Evolutionary conservation across 2,329 filamentous ascomycete genomes (phyloP).

Genomic region (Epichloe gansuensis): DNA sequence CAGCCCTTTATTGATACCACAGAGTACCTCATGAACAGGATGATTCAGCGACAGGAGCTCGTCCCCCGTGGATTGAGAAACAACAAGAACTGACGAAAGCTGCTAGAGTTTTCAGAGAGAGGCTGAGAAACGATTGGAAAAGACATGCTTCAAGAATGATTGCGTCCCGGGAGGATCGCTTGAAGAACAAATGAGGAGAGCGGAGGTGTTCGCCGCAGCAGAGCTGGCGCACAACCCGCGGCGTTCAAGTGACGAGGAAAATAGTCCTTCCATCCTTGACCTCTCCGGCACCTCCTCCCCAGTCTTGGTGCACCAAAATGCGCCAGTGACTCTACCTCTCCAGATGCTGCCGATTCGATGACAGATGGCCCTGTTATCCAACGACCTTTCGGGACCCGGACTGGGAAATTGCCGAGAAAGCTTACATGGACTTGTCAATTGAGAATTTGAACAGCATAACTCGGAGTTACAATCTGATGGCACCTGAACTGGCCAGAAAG

Average conservation of each 20-base stretch:
- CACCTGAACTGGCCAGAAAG: constrained; percentile 83
- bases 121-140: constrained; percentile 75
- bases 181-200: constrained; percentile 58
- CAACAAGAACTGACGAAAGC: constrained; percentile 76
- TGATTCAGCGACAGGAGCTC: constrained; percentile 91
- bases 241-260: constrained; percentile 5
- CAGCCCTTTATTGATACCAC: constrained; percentile 87
- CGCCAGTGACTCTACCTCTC: neutral
- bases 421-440: constrained; percentile 68
- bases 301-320: neutral
- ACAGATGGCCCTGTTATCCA: constrained; percentile 16
- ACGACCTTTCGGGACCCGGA: constrained; percentile 58
- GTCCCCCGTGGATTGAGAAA: constrained; percentile 99
- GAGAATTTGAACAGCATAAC: constrained; percentile 67
- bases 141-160: constrained; percentile 72
- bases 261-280: no score
- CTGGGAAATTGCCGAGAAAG: constrained; percentile 61
- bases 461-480: constrained; percentile 89
- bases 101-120: constrained; percentile 54
- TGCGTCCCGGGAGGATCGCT: constrained; percentile 60
- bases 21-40: constrained; percentile 97
- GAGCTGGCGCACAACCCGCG: constrained; percentile 56
- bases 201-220: constrained; percentile 62
- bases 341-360: neutral
- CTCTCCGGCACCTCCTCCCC: neutral